Evolutionary conservation across 352 stramenopile genomes (phyloP), one percentile per base, ranked within the genome.

Genomic region (Globisporangium iwayamae): DNA sequence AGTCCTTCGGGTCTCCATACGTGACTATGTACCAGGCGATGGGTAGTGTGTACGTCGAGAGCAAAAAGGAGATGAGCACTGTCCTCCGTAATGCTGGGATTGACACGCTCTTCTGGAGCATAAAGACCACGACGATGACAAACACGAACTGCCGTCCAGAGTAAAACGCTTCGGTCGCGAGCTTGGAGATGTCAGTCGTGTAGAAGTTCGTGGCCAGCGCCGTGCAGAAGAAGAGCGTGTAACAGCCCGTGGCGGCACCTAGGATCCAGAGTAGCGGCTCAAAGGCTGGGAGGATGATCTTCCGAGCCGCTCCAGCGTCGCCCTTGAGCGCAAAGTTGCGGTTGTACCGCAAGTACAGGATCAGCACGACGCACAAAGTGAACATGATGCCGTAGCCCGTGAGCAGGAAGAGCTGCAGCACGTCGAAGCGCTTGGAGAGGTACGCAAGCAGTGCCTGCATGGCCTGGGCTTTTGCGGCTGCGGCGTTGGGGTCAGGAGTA

Each of bases 261-360:
- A 92, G 69, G 10, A 89, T 63, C 78, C 76, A 87, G 9, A 92
- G 65, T 43, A 92, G 62, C 0, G 83, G 83, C 65, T 89, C 83
- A 59, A 89, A 92, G 8, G 81, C 79, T 10, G 83, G 83, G 34
- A 90, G 48, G 30, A 90, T 71, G 47, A 91, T 63, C 63, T 91
- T 91, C 45, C 80, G 69, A 3, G 79, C 69, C 11, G 81, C 81
- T 0, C 66, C 67, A 0, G 68, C 61, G 53, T 92, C 71, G 8
- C 83, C 79, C 30, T 66, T 71, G 32, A 83, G 63, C 10, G 81
- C 83, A 3, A 82, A 67, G 32, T 78, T 64, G 13, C 83, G 79
- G 56, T 88, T 89, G 57, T 72, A 69, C 2, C 83, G 72, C 45
- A 92, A 66, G 65, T 90, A 92, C 5, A 47, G n/a, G 30, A 89